Conservation (phyloP, 2,329 filamentous ascomycete species). For the Paramyrothecium sp. region DNA sequence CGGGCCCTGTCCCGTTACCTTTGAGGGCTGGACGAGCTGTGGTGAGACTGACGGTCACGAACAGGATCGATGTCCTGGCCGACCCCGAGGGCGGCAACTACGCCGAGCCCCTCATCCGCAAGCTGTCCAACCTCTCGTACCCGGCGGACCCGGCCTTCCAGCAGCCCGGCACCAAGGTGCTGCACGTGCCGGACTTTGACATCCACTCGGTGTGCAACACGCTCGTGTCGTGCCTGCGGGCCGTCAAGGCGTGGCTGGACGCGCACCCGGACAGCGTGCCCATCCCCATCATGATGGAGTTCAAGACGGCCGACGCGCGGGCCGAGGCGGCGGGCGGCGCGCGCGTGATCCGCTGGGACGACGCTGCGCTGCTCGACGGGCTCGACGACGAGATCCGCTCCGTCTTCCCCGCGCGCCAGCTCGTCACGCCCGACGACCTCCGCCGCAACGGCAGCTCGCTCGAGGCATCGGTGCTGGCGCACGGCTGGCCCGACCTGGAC, state of each 20-base stretch:
- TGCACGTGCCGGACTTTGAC: slow-evolving; percentile 50
- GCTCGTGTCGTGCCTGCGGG: slow-evolving; percentile 38
- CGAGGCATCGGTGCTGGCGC: slow-evolving; percentile 40
- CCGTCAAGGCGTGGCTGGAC: slow-evolving; percentile 43
- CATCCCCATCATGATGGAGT: slow-evolving; percentile 47
- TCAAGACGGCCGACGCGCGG: slow-evolving; percentile 35
- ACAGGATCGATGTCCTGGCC: slow-evolving; percentile 41
- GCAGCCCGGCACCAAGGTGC: slow-evolving; percentile 44
- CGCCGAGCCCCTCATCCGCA: slow-evolving; percentile 40
- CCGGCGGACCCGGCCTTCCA: slow-evolving; percentile 36
- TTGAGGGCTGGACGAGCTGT: not conserved
- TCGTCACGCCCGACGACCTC: slow-evolving; percentile 47
- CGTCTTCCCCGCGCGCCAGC: slow-evolving; percentile 34
- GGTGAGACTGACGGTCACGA: slow-evolving; percentile 2
- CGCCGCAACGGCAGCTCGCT: slow-evolving; percentile 38
- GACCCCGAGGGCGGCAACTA: slow-evolving; percentile 47
- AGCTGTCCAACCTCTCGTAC: slow-evolving; percentile 33
- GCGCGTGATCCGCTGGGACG: slow-evolving; percentile 40
- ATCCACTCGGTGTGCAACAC: slow-evolving; percentile 44
- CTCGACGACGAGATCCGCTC: slow-evolving; percentile 46
- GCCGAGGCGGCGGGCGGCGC: slow-evolving; percentile 26
- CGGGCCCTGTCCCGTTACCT: not conserved
- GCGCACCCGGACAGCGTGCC: slow-evolving; percentile 41
- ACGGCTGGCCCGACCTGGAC: slow-evolving; percentile 47
- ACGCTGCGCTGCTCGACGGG: slow-evolving; percentile 35